These are phyloP conservation scores for Auriscalpium orientale DNA, from an alignment of 768 basidiomycete species.

Conservation along the genomic window DNA sequence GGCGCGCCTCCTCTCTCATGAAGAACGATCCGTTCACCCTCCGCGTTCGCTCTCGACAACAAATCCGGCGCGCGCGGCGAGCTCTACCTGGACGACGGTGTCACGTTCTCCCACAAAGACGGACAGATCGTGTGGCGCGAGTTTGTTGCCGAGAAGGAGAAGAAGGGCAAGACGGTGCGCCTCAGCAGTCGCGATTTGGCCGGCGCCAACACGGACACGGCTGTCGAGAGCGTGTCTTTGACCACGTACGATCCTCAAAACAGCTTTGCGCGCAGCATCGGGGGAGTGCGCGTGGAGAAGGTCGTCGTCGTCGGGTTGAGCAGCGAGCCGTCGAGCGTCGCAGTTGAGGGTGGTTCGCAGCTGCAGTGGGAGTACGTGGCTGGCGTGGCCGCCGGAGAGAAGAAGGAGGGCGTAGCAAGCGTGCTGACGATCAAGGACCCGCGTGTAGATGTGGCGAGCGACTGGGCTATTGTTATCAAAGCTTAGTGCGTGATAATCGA, in stretches of 20 bases:
- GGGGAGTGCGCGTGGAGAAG: constrained; percentile 72
- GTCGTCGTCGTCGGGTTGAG: constrained; percentile 71
- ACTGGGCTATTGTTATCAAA: constrained; percentile 52
- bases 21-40: constrained; percentile 90
- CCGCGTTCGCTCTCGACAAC: constrained; percentile 72
- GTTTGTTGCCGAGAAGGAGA: constrained; percentile 51
- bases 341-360: constrained; percentile 37
- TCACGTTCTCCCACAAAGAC: constrained; percentile 61
- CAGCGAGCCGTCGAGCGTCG: constrained; percentile 54
- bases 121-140: constrained; percentile 84
- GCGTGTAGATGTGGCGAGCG: constrained; percentile 42
- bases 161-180: constrained; percentile 38
- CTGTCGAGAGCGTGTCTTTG: constrained; percentile 46
- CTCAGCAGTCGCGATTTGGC: constrained; percentile 49
- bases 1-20: constrained; percentile 83
- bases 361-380: constrained; percentile 63
- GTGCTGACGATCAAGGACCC: constrained; percentile 75
- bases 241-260: constrained; percentile 49
- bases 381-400: constrained; percentile 49
- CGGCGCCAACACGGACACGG: constrained; percentile 31
- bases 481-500: constrained; percentile 7
- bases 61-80: constrained; percentile 61
- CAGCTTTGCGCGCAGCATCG: constrained; percentile 58
- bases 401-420: constrained; percentile 59
- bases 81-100: constrained; percentile 93